A percentile compares a stretch with the other conserved stretches of the same genome.
These are phyloP conservation scores for Nemania sp. DNA, from an alignment of 2,329 filamentous ascomycete species.

Conservation along the genomic window DNA sequence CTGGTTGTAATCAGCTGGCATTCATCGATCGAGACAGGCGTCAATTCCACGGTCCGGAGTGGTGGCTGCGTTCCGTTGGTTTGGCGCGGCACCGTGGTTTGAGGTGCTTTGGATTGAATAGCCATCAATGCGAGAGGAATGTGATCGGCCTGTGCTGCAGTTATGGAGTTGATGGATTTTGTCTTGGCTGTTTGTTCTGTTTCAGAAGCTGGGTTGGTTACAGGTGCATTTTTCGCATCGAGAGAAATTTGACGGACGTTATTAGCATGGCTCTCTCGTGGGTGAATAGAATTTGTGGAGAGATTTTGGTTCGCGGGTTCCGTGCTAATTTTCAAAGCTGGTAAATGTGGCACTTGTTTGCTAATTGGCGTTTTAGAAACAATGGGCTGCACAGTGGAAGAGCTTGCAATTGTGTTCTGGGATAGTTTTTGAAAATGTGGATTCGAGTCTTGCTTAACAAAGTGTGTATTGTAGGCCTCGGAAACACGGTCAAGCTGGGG, in stretches of 20 bases:
- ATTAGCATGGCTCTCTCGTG: background rate
- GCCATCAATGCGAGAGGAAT: background rate
- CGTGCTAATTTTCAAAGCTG: background rate
- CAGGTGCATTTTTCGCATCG: constrained; percentile 3
- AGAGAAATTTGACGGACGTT: background rate
- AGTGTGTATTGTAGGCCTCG: background rate
- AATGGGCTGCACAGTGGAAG: constrained; percentile 1
- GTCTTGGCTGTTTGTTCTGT: background rate
- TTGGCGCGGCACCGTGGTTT: background rate
- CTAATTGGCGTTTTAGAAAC: background rate
- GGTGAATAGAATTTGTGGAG: background rate
- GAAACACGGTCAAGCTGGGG: background rate
- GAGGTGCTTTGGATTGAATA: background rate
- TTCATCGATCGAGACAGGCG: background rate
- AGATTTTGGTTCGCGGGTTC: constrained; percentile 1
- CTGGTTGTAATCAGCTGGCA: background rate
- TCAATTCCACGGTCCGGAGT: background rate
- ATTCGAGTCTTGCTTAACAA: constrained; percentile 5
- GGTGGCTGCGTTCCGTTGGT: background rate
- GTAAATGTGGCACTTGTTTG: constrained; percentile 6
- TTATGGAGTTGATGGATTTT: background rate
- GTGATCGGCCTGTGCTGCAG: background rate
- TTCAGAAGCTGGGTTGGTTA: background rate
- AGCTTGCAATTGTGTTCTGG: background rate
- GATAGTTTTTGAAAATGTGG: background rate